A percentile compares a stretch with the other conserved stretches of the same genome.
Conservation (phyloP, 169 alveolate species). For the Plasmodium relictum region DNA sequence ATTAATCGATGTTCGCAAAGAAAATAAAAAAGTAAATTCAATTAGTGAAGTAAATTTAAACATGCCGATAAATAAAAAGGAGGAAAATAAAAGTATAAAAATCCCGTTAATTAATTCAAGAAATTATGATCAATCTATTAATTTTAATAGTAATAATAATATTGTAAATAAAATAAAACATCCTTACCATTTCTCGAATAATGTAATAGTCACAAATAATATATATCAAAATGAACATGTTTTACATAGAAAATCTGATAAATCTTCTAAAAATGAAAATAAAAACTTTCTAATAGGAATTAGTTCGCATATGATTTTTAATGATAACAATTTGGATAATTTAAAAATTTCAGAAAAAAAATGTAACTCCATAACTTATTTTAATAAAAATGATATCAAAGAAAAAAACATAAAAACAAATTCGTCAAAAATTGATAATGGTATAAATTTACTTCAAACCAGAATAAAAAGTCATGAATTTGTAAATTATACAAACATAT, state of each 20-base stretch:
- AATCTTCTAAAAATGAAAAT: conserved; percentile 4
- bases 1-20: conserved; percentile 5
- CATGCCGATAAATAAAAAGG: background rate
- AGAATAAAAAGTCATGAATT: conserved; percentile 12
- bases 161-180: background rate
- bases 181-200: background rate
- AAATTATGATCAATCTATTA: background rate
- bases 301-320: conserved; percentile 14
- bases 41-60: conserved; percentile 11
- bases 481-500: conserved; percentile 4
- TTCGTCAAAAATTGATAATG: background rate
- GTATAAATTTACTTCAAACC: background rate
- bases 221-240: background rate
- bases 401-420: conserved; percentile 3
- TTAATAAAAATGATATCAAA: conserved; percentile 11
- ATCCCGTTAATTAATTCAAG: background rate
- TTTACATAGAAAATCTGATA: background rate
- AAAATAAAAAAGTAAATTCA: conserved; percentile 15
- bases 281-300: conserved; percentile 18
- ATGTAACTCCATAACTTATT: background rate
- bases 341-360: background rate
- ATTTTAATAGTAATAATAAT: background rate
- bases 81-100: background rate
- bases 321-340: conserved; percentile 6
- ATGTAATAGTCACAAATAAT: background rate